Conservation (phyloP, 139 green algal genomes). For the Haematococcus lacustris region DNA sequence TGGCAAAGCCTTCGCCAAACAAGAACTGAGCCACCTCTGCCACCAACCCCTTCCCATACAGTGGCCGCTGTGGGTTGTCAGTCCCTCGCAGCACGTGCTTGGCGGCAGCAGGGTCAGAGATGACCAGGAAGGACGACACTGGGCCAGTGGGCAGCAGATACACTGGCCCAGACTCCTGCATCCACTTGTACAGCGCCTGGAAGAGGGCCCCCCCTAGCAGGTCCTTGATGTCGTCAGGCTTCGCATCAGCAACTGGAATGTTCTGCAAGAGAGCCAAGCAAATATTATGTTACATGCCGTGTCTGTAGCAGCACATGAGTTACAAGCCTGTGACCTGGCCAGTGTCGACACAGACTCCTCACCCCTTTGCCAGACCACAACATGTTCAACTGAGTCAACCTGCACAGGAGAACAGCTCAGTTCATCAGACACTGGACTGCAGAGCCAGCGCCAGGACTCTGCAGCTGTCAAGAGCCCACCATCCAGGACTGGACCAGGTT, state of each 20-base stretch:
- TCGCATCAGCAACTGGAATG: slow-evolving; percentile 90
- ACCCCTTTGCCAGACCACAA: slow-evolving; percentile 83
- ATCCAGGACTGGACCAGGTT: slow-evolving; percentile 68
- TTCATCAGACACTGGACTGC: neutral
- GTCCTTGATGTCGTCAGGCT: slow-evolving; percentile 93
- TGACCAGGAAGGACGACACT: slow-evolving; percentile 36
- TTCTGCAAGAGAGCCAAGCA: slow-evolving; percentile 49
- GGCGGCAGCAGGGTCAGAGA: slow-evolving; percentile 80
- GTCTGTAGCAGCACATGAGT: neutral
- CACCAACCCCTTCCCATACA: slow-evolving; percentile 91
- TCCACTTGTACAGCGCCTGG: slow-evolving; percentile 75
- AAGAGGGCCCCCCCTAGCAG: slow-evolving; percentile 96
- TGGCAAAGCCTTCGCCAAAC: slow-evolving; percentile 95
- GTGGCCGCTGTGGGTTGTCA: slow-evolving; percentile 68
- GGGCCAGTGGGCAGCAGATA: slow-evolving; percentile 85
- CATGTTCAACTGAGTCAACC: slow-evolving; percentile 77
- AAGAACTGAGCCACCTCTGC: slow-evolving; percentile 81
- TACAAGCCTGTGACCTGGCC: neutral
- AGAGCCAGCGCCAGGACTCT: neutral
- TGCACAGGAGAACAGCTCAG: neutral
- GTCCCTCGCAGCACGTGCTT: slow-evolving; percentile 92
- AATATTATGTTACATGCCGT: no score
- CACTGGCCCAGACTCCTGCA: slow-evolving; percentile 79
- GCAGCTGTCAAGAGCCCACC: slow-evolving; percentile 26
- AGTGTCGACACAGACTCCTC: slow-evolving; percentile 5